These are phyloP conservation scores for Ophiocordyceps camponoti-rufipedis DNA, from an alignment of 2,329 filamentous ascomycete species.

Conservation along the genomic window DNA sequence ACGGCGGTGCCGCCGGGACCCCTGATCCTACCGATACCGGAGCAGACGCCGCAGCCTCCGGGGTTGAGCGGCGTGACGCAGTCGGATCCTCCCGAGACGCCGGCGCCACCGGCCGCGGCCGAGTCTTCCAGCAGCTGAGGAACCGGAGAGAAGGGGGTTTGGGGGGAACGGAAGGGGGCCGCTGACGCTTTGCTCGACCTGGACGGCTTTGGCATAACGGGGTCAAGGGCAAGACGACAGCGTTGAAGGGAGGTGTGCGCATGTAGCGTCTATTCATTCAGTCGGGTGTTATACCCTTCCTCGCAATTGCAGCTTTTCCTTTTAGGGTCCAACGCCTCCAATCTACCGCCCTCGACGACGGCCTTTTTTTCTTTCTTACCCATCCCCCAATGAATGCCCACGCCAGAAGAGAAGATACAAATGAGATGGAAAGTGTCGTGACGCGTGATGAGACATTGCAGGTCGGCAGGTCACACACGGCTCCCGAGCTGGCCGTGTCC, in stretches of 20 bases:
- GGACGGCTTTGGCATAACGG: background rate
- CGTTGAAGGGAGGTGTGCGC: background rate
- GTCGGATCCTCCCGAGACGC: constrained; percentile 12
- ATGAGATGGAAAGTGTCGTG: too few relatives aligned
- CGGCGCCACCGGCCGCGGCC: constrained; percentile 16
- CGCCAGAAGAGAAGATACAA: too few relatives aligned
- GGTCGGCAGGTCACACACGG: too few relatives aligned
- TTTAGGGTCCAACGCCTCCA: background rate
- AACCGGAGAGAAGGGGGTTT: background rate
- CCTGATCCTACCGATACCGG: constrained; percentile 18
- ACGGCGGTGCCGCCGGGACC: constrained; percentile 34
- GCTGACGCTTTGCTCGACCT: background rate
- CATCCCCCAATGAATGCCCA: background rate
- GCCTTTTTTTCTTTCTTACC: background rate
- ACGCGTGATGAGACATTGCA: too few relatives aligned
- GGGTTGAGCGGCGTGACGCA: constrained; percentile 16
- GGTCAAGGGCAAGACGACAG: background rate
- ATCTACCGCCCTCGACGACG: too few relatives aligned
- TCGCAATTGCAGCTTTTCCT: background rate
- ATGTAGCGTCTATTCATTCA: background rate
- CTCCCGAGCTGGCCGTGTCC: too few relatives aligned
- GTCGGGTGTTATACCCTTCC: background rate
- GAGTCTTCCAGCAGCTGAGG: background rate
- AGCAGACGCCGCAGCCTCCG: constrained; percentile 14
- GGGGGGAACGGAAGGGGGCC: too few relatives aligned